Conservation (phyloP, 2,329 filamentous ascomycete species). For the Stagonosporopsis tanaceti region DNA sequence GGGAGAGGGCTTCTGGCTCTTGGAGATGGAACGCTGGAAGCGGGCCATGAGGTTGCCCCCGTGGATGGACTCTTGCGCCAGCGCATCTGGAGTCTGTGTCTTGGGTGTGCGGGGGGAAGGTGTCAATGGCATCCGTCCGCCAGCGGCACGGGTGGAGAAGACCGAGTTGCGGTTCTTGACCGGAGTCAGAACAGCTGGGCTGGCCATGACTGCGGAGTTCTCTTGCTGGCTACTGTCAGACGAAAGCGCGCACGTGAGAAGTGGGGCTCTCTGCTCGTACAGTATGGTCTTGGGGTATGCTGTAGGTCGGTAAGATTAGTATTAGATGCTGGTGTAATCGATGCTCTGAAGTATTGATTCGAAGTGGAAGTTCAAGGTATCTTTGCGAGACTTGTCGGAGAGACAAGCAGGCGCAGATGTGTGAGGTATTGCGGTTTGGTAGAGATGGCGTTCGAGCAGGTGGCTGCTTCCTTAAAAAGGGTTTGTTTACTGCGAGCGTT, state of each 20-base stretch:
- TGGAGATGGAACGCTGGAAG: slow-evolving; percentile 74
- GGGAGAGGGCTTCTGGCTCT: slow-evolving; percentile 79
- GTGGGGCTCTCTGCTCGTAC: slow-evolving; percentile 30
- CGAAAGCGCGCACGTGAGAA: slow-evolving; percentile 11
- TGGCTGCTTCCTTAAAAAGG: slow-evolving; percentile 41
- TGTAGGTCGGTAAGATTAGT: slow-evolving; percentile 47
- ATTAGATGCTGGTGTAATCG: slow-evolving; percentile 50
- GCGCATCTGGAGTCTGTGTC: slow-evolving; percentile 58
- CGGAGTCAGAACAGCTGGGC: slow-evolving; percentile 82
- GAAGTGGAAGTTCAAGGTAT: slow-evolving; percentile 24
- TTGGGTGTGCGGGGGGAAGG: slow-evolving; percentile 77
- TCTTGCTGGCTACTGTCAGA: slow-evolving; percentile 36
- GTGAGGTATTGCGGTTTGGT: slow-evolving; percentile 30
- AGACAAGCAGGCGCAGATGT: slow-evolving; percentile 25
- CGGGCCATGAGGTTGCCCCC: slow-evolving; percentile 77
- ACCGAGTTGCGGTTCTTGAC: slow-evolving; percentile 93
- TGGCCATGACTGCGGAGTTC: slow-evolving; percentile 72
- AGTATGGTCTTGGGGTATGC: slow-evolving; percentile 36
- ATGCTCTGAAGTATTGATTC: slow-evolving; percentile 52
- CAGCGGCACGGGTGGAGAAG: slow-evolving; percentile 91
- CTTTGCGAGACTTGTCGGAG: slow-evolving; percentile 28
- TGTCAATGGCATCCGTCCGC: slow-evolving; percentile 92
- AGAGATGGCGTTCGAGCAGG: slow-evolving; percentile 34
- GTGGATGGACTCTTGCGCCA: slow-evolving; percentile 73
- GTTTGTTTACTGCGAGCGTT: slow-evolving; percentile 46